A percentile compares a stretch with the other conserved stretches of the same genome.
Evolutionary conservation across 805 yeast species (phyloP).

Genomic region (Nakazawaea laoshanensis): DNA sequence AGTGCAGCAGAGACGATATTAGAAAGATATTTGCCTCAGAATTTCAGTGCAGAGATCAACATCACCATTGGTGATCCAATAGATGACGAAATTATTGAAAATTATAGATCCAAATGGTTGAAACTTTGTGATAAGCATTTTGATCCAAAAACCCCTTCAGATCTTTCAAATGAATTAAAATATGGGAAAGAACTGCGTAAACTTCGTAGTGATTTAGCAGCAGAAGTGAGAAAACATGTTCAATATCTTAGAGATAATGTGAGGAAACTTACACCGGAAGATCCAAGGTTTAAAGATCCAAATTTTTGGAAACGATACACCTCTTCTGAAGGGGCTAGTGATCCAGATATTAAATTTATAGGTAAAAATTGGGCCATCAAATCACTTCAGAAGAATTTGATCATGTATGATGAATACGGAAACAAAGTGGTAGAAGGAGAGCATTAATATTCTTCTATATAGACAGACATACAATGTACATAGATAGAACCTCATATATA

Average conservation of each 20-base stretch:
- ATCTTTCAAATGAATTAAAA: slow-evolving; percentile 53
- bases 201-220: slow-evolving; percentile 67
- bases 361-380: slow-evolving; percentile 82
- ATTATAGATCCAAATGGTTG: slow-evolving; percentile 66
- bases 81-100: slow-evolving; percentile 47
- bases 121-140: slow-evolving; percentile 44
- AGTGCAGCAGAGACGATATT: slow-evolving; percentile 45
- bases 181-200: slow-evolving; percentile 55
- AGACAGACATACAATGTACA: background rate
- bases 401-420: slow-evolving; percentile 22
- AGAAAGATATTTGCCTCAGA: slow-evolving; percentile 51
- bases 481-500: too few relatives aligned
- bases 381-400: slow-evolving; percentile 44
- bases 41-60: slow-evolving; percentile 57
- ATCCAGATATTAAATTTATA: slow-evolving; percentile 59
- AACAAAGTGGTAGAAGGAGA: slow-evolving; percentile 14
- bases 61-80: slow-evolving; percentile 69
- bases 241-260: slow-evolving; percentile 33
- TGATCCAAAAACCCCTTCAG: slow-evolving; percentile 43
- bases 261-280: slow-evolving; percentile 49
- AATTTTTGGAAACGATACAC: slow-evolving; percentile 72
- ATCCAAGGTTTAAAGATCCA: slow-evolving; percentile 57
- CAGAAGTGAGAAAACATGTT: slow-evolving; percentile 56
- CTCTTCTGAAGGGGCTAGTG: slow-evolving; percentile 52
- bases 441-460: background rate